Conservation (phyloP, 306 rosid genomes). For the Echinosophora koreensis region DNA sequence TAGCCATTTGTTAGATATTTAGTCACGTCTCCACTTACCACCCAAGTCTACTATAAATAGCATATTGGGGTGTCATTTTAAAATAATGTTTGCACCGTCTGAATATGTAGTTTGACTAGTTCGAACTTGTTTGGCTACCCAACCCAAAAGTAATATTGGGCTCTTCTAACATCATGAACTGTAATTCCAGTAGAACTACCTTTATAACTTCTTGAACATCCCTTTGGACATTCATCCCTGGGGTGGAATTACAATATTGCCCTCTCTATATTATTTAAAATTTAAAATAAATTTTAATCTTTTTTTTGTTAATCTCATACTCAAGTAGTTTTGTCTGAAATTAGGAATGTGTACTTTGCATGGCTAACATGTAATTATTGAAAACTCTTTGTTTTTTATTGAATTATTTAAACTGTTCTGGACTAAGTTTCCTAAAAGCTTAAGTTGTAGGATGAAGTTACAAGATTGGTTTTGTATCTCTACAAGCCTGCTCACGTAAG, state of each 20-base stretch:
- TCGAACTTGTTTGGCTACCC: constrained; percentile 4
- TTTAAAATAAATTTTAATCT: background rate
- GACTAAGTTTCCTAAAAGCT: background rate
- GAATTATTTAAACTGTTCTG: background rate
- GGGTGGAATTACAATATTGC: background rate
- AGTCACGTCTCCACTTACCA: constrained; percentile 21
- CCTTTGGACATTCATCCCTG: constrained; percentile 13
- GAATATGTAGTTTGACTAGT: constrained; percentile 25
- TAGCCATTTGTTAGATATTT: constrained; percentile 34
- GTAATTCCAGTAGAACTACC: constrained; percentile 3
- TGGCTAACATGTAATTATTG: constrained; percentile 1
- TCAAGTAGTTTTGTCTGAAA: constrained; percentile 16
- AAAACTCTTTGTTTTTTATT: background rate
- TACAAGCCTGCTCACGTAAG: background rate
- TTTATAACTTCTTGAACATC: constrained; percentile 19
- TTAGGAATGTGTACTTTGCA: constrained; percentile 20
- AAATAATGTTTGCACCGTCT: background rate
- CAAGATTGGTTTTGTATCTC: background rate
- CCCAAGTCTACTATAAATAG: constrained; percentile 1
- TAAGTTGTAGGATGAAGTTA: constrained; percentile 9
- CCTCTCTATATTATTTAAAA: background rate
- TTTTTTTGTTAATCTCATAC: background rate
- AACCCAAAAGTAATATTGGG: background rate
- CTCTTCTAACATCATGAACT: constrained; percentile 25
- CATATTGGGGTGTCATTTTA: constrained; percentile 10